Conservation (phyloP, 768 basidiomycete genomes). For the Chalciporus sphaerocephalus region DNA sequence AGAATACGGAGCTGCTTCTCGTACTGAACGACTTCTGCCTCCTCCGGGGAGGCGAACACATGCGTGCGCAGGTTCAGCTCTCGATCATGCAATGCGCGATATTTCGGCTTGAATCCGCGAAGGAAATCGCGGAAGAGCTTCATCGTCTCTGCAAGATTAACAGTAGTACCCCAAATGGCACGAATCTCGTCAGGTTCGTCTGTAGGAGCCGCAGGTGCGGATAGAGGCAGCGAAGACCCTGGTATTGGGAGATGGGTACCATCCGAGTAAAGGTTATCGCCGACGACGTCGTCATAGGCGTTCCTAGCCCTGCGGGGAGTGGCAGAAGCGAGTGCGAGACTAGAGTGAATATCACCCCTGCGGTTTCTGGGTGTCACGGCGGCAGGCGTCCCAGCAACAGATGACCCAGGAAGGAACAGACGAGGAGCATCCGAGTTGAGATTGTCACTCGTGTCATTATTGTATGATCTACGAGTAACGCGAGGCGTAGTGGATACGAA, state of each 20-base stretch:
- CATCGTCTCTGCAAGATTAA: constrained; percentile 89
- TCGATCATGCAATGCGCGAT: constrained; percentile 69
- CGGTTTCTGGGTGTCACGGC: constrained; percentile 69
- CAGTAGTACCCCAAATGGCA: constrained; percentile 97
- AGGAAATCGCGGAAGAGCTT: constrained; percentile 85
- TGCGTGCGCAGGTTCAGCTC: constrained; percentile 51
- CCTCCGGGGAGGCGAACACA: constrained; percentile 53
- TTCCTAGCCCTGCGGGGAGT: constrained; percentile 40
- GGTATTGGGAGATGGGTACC: constrained; percentile 54
- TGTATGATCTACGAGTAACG: constrained; percentile 16
- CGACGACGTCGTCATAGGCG: constrained; percentile 26
- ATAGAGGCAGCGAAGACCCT: constrained; percentile 53
- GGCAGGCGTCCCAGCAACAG: constrained; percentile 36
- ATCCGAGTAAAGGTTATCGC: constrained; percentile 54
- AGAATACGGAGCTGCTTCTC: constrained; percentile 78
- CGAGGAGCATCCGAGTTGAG: constrained; percentile 55
- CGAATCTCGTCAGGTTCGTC: constrained; percentile 82
- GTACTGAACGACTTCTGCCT: constrained; percentile 68
- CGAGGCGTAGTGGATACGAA: constrained; percentile 33
- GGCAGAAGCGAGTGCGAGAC: constrained; percentile 54
- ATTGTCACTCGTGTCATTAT: constrained; percentile 30
- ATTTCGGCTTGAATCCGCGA: constrained; percentile 89
- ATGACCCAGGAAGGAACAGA: constrained; percentile 56
- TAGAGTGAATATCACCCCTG: constrained; percentile 90
- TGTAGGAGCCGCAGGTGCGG: constrained; percentile 55